Evolutionary conservation across 2,329 filamentous ascomycete genomes (phyloP), one percentile per base, ranked within the genome.

Genomic region (Ceratocystis huliohia): DNA sequence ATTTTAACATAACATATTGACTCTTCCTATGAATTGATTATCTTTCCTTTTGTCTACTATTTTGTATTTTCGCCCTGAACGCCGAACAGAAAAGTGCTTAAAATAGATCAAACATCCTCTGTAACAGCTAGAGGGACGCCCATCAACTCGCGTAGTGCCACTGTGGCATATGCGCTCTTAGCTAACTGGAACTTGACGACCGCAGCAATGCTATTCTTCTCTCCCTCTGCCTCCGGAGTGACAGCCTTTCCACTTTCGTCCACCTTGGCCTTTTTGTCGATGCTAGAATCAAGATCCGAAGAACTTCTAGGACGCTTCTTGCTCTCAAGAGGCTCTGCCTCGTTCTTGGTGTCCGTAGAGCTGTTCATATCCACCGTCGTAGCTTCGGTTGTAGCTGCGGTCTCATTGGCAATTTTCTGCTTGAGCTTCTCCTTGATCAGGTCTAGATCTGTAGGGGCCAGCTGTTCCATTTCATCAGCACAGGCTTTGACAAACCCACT

Each of bases 371-470:
- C 72, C 66, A 25, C 69, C 66, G 28, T 73, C 45, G 15, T 61
- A 25, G 22, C 46, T 45, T 59, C 30, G 8, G 61, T 17, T 45
- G 63, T 56, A 15, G 37, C 63, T 2, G 63, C 15, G 6, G 48
- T 64, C n/a, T 48, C 61, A 5, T 37, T 62, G 17, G 30, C 22
- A 25, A 69, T 69, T 66, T 67, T 53, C 22, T 73, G 70, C 8
- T 72, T 72, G 8, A 72, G 70, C 67, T 76, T 75, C 45, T 77
- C 76, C 68, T 79, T 78, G 68, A 93, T 76, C 63, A 81, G 77
- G 71, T 96, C 89, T 66, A 94, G 73, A 74, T 99, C 94, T 0
- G 94, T 99, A 68, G 88, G 84, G 2, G 96, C 88, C 76, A 97
- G 86, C 76, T 97, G 92, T 76, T 95, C 86, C 44, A 87, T 84